Evolutionary conservation across 192 early-diverging fungal species (phyloP).

Genomic region (Linnemannia hyalina): DNA sequence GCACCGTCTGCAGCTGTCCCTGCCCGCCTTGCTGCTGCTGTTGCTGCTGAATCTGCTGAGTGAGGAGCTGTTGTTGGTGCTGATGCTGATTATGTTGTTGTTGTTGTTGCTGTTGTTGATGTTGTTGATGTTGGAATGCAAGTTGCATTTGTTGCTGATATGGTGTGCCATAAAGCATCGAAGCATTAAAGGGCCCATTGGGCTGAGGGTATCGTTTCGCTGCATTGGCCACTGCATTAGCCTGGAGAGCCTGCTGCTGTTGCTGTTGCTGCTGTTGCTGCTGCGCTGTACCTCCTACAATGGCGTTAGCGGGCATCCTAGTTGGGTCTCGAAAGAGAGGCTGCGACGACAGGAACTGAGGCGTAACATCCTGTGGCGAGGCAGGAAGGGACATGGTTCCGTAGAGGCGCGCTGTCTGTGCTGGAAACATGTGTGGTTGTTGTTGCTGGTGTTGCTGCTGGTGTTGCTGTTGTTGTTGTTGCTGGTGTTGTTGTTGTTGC

Average conservation of each 20-base stretch:
- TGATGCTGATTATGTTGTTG: constrained; percentile 30
- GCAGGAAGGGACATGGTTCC: constrained; percentile 35
- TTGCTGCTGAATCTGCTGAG: neutral
- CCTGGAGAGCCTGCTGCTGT: neutral
- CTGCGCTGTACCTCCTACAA: neutral
- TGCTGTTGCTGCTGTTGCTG: constrained; percentile 16
- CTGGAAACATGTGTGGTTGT: neutral
- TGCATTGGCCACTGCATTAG: neutral
- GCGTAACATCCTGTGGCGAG: constrained; percentile 26
- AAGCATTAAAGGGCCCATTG: neutral
- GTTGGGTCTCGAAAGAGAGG: constrained; percentile 3
- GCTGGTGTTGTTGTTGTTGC: neutral
- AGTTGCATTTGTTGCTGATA: constrained; percentile 15
- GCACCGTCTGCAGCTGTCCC: neutral
- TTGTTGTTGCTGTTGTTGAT: constrained; percentile 37
- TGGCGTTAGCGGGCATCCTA: constrained; percentile 7
- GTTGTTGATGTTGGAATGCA: constrained; percentile 21
- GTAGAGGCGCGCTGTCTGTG: constrained; percentile 3
- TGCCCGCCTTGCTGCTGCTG: neutral
- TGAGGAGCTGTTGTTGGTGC: constrained; percentile 29
- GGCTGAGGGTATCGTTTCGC: neutral
- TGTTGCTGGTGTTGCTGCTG: neutral
- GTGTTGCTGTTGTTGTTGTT: neutral
- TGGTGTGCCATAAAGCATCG: constrained; percentile 8
- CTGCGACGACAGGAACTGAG: constrained; percentile 10